phyloP scores from a whole-genome alignment of 169 alveolate genomes.

The Cryptosporidium sp. region DNA sequence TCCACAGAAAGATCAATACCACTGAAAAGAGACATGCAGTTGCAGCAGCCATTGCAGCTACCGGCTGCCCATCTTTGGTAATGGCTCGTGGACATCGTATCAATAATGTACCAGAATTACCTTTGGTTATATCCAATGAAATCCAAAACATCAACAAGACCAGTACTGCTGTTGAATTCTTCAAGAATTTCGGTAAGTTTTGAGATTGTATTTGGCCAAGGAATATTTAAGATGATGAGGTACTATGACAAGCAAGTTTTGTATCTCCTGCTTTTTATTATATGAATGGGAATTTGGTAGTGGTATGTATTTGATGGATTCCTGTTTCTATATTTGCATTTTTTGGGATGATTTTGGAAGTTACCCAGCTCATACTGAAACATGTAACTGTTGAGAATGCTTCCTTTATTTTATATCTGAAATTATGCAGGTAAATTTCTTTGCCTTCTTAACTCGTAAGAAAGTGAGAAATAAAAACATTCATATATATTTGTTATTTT shows the following conservation, averaged over 20 bases:
- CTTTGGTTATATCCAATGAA: conserved; percentile 91
- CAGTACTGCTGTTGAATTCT: conserved; percentile 68
- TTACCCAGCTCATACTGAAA: conserved; percentile 77
- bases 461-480: background rate
- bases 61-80: conserved; percentile 96
- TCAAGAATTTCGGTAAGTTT: conserved; percentile 75
- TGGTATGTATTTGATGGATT: too few relatives aligned
- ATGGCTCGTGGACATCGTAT: conserved; percentile 99
- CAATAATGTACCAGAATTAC: conserved; percentile 94
- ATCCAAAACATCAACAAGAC: conserved; percentile 75
- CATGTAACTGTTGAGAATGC: conserved; percentile 57
- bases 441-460: background rate
- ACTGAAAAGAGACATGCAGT: conserved; percentile 97
- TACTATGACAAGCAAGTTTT: too few relatives aligned
- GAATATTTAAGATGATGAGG: background rate
- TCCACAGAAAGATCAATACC: conserved; percentile 96
- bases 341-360: conserved; percentile 76
- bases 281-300: too few relatives aligned
- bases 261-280: too few relatives aligned
- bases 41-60: conserved; percentile 98
- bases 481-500: too few relatives aligned
- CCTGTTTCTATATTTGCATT: background rate
- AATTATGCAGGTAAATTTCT: background rate
- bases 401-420: conserved; percentile 59
- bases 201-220: background rate